Percentiles rank a stretch among this genome's conserved stretches.
Conservation (phyloP, 495 filamentous ascomycete genomes). For the Penicillium antarcticum region DNA sequence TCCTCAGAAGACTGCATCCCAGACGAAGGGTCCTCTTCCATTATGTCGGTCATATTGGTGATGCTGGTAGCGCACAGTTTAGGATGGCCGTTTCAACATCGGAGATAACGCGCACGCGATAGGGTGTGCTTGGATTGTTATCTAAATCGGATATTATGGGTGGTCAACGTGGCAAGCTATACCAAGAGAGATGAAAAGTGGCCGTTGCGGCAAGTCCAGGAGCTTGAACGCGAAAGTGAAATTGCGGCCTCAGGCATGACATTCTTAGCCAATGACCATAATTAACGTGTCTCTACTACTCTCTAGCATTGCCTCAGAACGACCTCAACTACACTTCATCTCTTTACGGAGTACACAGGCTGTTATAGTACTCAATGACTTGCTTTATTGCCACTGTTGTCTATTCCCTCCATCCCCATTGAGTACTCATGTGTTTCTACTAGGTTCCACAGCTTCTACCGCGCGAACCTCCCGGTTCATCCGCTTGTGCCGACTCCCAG, state of each 20-base stretch:
- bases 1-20: constrained; percentile 31
- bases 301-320: not conserved
- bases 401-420: no score
- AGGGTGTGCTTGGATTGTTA: not conserved
- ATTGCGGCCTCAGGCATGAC: not conserved
- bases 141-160: not conserved
- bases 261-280: not conserved
- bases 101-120: not conserved
- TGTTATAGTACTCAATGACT: not conserved
- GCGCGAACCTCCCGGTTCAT: constrained; percentile 5
- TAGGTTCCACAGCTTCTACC: no score
- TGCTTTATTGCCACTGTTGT: no score
- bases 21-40: constrained; percentile 31
- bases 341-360: no score
- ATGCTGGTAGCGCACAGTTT: not conserved
- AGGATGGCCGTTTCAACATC: constrained; percentile 4
- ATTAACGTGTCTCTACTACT: not conserved
- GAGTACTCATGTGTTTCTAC: not conserved
- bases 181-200: not conserved
- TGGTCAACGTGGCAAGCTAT: no score
- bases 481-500: constrained; percentile 6
- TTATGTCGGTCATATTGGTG: constrained; percentile 20
- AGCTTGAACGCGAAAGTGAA: constrained; percentile 5
- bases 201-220: not conserved
- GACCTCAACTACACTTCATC: not conserved